These are phyloP conservation scores for Verticillium nonalfalfae DNA, from an alignment of 2,329 filamentous ascomycete species.

Conservation along the genomic window DNA sequence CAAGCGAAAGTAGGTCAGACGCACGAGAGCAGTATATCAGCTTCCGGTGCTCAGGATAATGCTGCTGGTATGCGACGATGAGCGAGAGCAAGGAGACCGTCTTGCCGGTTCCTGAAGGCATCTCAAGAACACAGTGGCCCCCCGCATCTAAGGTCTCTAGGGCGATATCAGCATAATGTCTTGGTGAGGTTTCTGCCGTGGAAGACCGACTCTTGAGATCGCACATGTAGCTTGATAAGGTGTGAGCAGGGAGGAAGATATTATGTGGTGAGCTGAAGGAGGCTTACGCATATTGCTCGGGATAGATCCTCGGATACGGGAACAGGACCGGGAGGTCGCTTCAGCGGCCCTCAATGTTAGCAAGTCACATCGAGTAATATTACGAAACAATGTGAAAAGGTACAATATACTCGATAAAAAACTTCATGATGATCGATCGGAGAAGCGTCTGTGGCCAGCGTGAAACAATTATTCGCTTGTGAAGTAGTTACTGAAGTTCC, in stretches of 20 bases:
- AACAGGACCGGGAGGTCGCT: constrained; percentile 53
- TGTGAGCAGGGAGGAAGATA: constrained; percentile 1
- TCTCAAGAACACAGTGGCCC: constrained; percentile 94
- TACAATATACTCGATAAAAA: constrained; percentile 13
- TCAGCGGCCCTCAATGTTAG: neutral
- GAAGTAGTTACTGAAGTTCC: no score
- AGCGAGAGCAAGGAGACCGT: constrained; percentile 91
- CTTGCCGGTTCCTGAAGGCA: constrained; percentile 98
- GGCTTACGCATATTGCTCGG: constrained; percentile 51
- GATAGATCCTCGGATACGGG: constrained; percentile 53
- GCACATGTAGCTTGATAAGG: constrained; percentile 44
- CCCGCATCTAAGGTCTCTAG: constrained; percentile 78
- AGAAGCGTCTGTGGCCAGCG: neutral
- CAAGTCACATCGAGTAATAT: neutral
- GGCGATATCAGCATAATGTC: neutral
- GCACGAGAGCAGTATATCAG: constrained; percentile 94
- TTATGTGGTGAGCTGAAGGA: neutral
- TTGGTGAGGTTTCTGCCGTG: neutral
- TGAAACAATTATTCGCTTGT: neutral
- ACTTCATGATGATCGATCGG: constrained; percentile 3
- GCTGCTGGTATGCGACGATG: constrained; percentile 94
- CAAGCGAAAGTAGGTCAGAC: constrained; percentile 2
- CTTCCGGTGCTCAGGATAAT: constrained; percentile 88
- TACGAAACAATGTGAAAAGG: neutral
- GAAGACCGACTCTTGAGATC: constrained; percentile 43